Evolutionary conservation across 2,329 filamentous ascomycete genomes (phyloP), one percentile per base, ranked within the genome.

Genomic region (Fusarium sp.): DNA sequence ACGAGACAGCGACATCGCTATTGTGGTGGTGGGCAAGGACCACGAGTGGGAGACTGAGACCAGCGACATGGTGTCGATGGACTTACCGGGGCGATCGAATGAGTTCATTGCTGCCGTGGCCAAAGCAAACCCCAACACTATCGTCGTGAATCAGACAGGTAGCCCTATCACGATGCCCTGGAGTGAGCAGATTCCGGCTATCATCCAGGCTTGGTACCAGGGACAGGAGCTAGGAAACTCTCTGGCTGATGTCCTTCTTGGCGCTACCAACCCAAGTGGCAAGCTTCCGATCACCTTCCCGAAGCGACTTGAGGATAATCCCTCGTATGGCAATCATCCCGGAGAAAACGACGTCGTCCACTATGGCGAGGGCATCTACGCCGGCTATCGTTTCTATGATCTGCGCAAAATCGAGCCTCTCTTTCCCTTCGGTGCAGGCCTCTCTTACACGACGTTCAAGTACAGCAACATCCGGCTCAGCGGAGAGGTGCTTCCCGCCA

Each of bases 311-410:
- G 86, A 92, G 77, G 91, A 93, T 78, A 94, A 92, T 76, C 92
- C 92, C 3, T 89, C 91, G 0, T 93, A 90, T 81, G 84, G 92
- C 71, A 94, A 92, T 83, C 94, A 89, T 78, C 83, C 86, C 31
- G 87, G 87, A 1, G 92, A 94, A 78, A 88, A 90, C 57, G 88
- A 92, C 56, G 85, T 90, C 62, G 90, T 91, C 1, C 82, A 72
- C 3, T 94, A 94, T 76, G 92, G 91, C 31, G 93, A 94, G 81
- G 92, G 92, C 66, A 86, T 94, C 45, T 94, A 92, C 79, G 86
- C 94, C 16, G 93, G 93, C 0, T 95, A 95, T 81, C 85, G 92
- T 13, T 93, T 89, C 82, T 94, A 93, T 78, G 92, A 94, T 9
- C 64, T 73, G n/a, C 73, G 74, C 33, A 72, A 76, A 18, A 72